Percentiles rank a stretch among this genome's conserved stretches.
Evolutionary conservation across 192 early-diverging fungal species (phyloP).

Genomic region (Phlyctochytrium planicorne): DNA sequence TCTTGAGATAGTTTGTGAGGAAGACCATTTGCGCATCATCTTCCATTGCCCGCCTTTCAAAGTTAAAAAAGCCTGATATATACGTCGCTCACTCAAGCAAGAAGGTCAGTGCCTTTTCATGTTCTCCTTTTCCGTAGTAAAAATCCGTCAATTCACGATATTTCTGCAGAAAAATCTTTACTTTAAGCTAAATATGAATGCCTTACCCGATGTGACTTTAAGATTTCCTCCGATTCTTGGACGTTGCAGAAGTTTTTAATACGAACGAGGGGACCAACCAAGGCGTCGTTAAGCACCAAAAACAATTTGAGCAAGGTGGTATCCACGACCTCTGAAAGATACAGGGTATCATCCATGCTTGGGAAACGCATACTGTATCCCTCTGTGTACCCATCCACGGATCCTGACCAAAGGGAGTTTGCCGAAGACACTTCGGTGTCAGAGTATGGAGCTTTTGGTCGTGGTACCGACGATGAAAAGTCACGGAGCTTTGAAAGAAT

Average conservation of each 20-base stretch:
- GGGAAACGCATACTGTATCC: slow-evolving; percentile 18
- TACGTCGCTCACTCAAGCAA: slow-evolving; percentile 35
- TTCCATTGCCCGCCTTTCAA: neutral
- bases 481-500: slow-evolving; percentile 60
- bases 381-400: slow-evolving; percentile 36
- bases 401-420: slow-evolving; percentile 35
- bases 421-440: slow-evolving; percentile 13
- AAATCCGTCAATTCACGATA: slow-evolving; percentile 89
- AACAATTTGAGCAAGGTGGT: slow-evolving; percentile 91
- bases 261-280: slow-evolving; percentile 89
- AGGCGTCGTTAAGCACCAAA: slow-evolving; percentile 76
- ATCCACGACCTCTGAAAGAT: slow-evolving; percentile 63
- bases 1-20: slow-evolving; percentile 69
- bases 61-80: neutral
- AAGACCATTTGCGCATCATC: slow-evolving; percentile 15
- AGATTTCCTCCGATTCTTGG: slow-evolving; percentile 74
- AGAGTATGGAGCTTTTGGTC: slow-evolving; percentile 2
- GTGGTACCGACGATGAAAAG: slow-evolving; percentile 18
- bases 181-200: neutral
- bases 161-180: slow-evolving; percentile 49
- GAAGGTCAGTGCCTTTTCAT: slow-evolving; percentile 86
- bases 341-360: slow-evolving; percentile 56
- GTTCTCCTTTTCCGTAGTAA: slow-evolving; percentile 86
- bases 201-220: slow-evolving; percentile 69
- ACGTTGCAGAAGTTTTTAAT: slow-evolving; percentile 88